phyloP scores from a whole-genome alignment of 2,329 filamentous ascomycete genomes.

The Gaeumannomyces tritici region DNA sequence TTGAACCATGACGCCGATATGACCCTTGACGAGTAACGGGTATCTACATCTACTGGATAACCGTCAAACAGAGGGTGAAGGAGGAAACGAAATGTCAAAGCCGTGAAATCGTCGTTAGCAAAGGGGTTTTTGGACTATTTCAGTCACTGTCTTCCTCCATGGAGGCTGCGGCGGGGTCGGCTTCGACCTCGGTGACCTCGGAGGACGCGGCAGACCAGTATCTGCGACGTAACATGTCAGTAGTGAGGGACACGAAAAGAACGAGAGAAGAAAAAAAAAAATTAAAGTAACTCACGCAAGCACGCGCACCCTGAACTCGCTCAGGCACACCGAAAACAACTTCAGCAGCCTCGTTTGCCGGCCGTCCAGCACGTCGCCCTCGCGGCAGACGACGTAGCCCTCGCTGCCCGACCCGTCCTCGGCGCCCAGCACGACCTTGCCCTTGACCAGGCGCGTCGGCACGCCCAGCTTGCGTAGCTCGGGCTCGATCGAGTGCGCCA shows the following conservation, averaged over 20 bases:
- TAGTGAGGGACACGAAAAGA: too few species aligned
- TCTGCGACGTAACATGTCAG: too few species aligned
- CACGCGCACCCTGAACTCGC: conserved; percentile 79
- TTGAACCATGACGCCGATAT: conserved; percentile 3
- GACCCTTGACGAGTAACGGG: conserved; percentile 1
- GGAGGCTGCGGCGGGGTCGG: conserved; percentile 18
- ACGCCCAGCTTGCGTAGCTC: conserved; percentile 83
- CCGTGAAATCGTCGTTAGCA: not conserved
- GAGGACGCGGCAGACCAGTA: conserved; percentile 54
- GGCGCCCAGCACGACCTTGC: conserved; percentile 67
- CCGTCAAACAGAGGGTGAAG: not conserved
- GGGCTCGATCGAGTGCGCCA: conserved; percentile 84
- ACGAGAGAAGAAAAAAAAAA: too few species aligned
- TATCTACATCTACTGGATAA: not conserved
- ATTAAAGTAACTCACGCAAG: conserved; percentile 62
- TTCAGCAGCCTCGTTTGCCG: conserved; percentile 90
- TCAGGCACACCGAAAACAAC: conserved; percentile 82
- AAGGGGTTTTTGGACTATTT: not conserved
- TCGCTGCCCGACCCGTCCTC: conserved; percentile 40
- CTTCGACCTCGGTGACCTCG: conserved; percentile 47
- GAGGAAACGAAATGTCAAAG: not conserved
- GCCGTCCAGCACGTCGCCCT: conserved; percentile 78
- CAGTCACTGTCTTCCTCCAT: conserved; percentile 11
- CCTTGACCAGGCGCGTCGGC: conserved; percentile 80
- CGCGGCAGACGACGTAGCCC: conserved; percentile 71